A percentile compares a stretch with the other conserved stretches of the same genome.
These are phyloP conservation scores for Royoungia palumana DNA, from an alignment of 768 basidiomycete genomes.

Conservation along the genomic window DNA sequence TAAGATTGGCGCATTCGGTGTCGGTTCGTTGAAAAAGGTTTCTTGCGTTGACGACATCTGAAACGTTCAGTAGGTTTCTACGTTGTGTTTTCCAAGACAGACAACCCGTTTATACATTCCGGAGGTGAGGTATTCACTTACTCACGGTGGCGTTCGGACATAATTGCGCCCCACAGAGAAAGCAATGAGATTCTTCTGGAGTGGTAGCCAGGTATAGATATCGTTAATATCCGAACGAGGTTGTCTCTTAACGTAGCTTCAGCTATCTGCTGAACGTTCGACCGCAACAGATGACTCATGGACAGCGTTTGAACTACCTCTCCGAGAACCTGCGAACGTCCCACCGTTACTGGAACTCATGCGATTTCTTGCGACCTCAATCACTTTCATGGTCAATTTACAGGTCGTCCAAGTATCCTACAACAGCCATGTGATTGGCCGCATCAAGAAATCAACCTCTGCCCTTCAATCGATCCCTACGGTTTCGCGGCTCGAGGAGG, in stretches of 20 bases:
- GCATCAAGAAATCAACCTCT: too few relatives aligned
- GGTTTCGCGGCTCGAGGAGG: too few relatives aligned
- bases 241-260: background rate
- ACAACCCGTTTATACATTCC: conserved; percentile 74
- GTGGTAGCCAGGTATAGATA: conserved; percentile 53
- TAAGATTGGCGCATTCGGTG: conserved; percentile 93
- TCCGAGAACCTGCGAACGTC: conserved; percentile 73
- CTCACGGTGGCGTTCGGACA: conserved; percentile 14
- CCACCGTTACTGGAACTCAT: conserved; percentile 71
- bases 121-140: conserved; percentile 43
- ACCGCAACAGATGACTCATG: conserved; percentile 34
- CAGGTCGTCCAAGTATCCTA: too few relatives aligned
- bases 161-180: conserved; percentile 43
- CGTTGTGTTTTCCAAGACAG: conserved; percentile 75
- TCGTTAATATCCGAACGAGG: background rate
- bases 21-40: conserved; percentile 44
- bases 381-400: too few relatives aligned
- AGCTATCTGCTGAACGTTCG: conserved; percentile 58
- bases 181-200: conserved; percentile 96
- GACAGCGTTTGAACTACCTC: conserved; percentile 83
- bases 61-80: conserved; percentile 51
- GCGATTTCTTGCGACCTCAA: too few relatives aligned
- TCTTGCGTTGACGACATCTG: background rate
- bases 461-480: too few relatives aligned
- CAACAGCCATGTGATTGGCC: too few relatives aligned